Evolutionary conservation across 768 basidiomycete species (phyloP).

Genomic region (Grammothele lineata): DNA sequence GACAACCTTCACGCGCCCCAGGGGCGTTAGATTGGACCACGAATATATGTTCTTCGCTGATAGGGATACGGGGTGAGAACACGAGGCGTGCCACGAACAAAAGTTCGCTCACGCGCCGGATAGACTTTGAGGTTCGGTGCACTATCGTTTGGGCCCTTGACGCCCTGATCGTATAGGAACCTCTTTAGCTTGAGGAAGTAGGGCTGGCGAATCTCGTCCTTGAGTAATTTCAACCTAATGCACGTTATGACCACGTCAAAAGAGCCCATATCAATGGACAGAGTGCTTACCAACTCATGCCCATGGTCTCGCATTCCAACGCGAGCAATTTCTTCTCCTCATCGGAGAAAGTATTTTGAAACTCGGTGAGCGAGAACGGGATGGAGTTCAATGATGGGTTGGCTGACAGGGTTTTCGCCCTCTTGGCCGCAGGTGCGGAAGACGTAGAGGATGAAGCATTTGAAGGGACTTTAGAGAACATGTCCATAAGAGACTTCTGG

Average conservation of each 20-base stretch:
- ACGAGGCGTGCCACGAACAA: background rate
- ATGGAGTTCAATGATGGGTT: conserved; percentile 51
- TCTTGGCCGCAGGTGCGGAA: conserved; percentile 40
- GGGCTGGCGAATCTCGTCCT: conserved; percentile 69
- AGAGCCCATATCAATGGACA: background rate
- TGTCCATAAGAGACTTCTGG: conserved; percentile 63
- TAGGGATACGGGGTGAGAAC: background rate
- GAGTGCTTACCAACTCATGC: conserved; percentile 58
- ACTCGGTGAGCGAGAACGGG: conserved; percentile 60
- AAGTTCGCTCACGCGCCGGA: conserved; percentile 62
- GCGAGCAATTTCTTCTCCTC: conserved; percentile 54
- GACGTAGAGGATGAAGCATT: too few relatives aligned
- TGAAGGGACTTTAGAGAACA: conserved; percentile 43
- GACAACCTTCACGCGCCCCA: conserved; percentile 82
- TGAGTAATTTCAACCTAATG: conserved; percentile 66
- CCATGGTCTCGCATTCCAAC: conserved; percentile 72
- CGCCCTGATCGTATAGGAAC: conserved; percentile 65
- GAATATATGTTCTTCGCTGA: conserved; percentile 82
- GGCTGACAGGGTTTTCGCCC: conserved; percentile 31
- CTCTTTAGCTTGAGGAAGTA: conserved; percentile 73
- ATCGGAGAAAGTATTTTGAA: conserved; percentile 47
- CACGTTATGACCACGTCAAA: background rate
- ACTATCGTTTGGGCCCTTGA: conserved; percentile 46
- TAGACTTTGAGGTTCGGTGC: conserved; percentile 56
- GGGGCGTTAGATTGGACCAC: conserved; percentile 80